Evolutionary conservation across 2,329 filamentous ascomycete species (phyloP).

Genomic region (Fusarium bactridioides): DNA sequence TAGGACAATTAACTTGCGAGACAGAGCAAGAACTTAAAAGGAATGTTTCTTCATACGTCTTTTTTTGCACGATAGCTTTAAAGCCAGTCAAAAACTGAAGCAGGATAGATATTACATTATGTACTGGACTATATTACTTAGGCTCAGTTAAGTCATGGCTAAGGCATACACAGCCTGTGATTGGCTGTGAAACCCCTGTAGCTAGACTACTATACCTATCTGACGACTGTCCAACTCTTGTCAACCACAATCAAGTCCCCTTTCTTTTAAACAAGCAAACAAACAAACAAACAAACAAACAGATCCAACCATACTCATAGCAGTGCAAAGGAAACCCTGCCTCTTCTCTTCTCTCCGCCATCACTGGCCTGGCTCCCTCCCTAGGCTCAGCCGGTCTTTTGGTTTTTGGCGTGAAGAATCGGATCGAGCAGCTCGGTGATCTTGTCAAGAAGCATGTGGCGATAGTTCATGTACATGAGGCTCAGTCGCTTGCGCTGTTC

Average conservation of each 20-base stretch:
- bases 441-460: conserved; percentile 10
- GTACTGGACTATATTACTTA: neutral
- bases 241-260: neutral
- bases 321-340: neutral
- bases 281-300: neutral
- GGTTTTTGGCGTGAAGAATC: neutral
- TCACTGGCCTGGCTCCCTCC: neutral
- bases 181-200: neutral
- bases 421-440: conserved; percentile 3
- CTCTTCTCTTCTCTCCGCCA: neutral
- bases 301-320: neutral
- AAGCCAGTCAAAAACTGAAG: neutral
- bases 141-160: neutral
- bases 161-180: neutral
- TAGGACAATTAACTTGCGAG: neutral
- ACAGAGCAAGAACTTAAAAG: neutral
- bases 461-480: conserved; percentile 3
- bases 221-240: neutral
- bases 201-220: neutral
- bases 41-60: neutral
- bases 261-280: neutral
- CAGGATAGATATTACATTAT: neutral
- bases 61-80: neutral
- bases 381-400: neutral
- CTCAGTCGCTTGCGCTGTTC: conserved; percentile 8